Conservation (phyloP, 2,329 filamentous ascomycete species). For the Botrytis aclada region DNA sequence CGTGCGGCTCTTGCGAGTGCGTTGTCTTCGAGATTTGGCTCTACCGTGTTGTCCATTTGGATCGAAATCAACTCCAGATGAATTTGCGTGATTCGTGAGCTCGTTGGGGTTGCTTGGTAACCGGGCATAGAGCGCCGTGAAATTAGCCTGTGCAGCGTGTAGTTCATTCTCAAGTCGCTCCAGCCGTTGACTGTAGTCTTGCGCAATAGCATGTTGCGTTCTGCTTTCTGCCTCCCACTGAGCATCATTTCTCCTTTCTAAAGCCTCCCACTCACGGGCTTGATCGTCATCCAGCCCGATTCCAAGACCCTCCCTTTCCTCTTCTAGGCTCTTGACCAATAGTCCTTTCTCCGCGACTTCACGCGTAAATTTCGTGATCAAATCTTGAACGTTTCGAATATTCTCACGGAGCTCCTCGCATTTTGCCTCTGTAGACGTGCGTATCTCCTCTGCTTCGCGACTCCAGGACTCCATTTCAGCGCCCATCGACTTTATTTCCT, state of each 20-base stretch:
- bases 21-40: conserved; percentile 39
- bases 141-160: conserved; percentile 26
- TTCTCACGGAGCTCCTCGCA: conserved; percentile 52
- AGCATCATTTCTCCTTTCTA: conserved; percentile 33
- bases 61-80: conserved; percentile 39
- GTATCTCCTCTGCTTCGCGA: conserved; percentile 50
- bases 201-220: conserved; percentile 30
- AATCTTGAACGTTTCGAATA: conserved; percentile 59
- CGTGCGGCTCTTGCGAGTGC: conserved; percentile 42
- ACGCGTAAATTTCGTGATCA: conserved; percentile 57
- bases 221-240: conserved; percentile 37
- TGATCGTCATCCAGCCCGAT: conserved; percentile 58
- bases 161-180: conserved; percentile 30
- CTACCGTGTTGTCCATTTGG: conserved; percentile 31
- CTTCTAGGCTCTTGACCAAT: conserved; percentile 71
- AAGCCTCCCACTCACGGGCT: conserved; percentile 32
- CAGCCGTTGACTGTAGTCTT: conserved; percentile 26
- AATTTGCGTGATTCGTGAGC: conserved; percentile 36
- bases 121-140: conserved; percentile 25
- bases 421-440: conserved; percentile 51
- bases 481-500: conserved; percentile 58
- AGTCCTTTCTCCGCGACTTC: conserved; percentile 69
- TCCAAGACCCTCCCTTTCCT: conserved; percentile 61
- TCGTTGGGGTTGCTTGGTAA: conserved; percentile 32
- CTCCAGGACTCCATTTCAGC: conserved; percentile 54